phyloP scores from a whole-genome alignment of 2,329 filamentous ascomycete genomes.

The Orbilia quercus region DNA sequence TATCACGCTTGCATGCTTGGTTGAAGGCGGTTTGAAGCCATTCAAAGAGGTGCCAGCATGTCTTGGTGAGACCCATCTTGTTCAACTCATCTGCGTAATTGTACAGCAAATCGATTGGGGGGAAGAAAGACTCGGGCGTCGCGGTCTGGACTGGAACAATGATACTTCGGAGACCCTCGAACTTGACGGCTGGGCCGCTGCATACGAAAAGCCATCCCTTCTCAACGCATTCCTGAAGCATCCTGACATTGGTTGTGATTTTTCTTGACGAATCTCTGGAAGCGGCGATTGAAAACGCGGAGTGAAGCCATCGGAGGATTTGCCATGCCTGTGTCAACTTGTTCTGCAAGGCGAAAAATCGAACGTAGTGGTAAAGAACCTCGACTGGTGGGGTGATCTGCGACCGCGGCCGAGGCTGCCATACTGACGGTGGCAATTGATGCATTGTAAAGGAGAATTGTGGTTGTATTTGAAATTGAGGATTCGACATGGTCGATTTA shows the following conservation, averaged over 20 bases:
- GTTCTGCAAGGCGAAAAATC: slow-evolving; percentile 53
- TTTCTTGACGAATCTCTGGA: slow-evolving; percentile 49
- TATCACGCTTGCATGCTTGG: slow-evolving; percentile 54
- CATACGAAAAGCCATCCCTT: slow-evolving; percentile 56
- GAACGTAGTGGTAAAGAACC: slow-evolving; percentile 54
- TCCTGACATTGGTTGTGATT: slow-evolving; percentile 49
- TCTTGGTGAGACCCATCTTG: slow-evolving; percentile 53
- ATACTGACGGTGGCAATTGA: slow-evolving; percentile 54
- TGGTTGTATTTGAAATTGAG: slow-evolving; percentile 24
- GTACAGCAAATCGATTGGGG: slow-evolving; percentile 53
- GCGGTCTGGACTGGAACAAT: slow-evolving; percentile 34
- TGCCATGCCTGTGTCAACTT: slow-evolving; percentile 53
- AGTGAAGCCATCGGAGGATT: slow-evolving; percentile 50
- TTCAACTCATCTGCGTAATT: slow-evolving; percentile 55
- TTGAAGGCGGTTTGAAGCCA: slow-evolving; percentile 55
- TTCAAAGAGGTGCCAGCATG: slow-evolving; percentile 56
- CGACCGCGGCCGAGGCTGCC: slow-evolving; percentile 51
- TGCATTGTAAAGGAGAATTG: slow-evolving; percentile 15
- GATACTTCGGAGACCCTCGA: slow-evolving; percentile 45
- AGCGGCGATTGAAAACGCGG: slow-evolving; percentile 45
- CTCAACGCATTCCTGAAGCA: slow-evolving; percentile 55
- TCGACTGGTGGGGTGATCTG: slow-evolving; percentile 54
- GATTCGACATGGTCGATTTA: slow-evolving; percentile 34
- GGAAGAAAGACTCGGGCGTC: slow-evolving; percentile 49
- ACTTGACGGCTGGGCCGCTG: slow-evolving; percentile 48